phyloP scores from a whole-genome alignment of 1,284 basidiomycete genomes.

The Trametes hirsuta region DNA sequence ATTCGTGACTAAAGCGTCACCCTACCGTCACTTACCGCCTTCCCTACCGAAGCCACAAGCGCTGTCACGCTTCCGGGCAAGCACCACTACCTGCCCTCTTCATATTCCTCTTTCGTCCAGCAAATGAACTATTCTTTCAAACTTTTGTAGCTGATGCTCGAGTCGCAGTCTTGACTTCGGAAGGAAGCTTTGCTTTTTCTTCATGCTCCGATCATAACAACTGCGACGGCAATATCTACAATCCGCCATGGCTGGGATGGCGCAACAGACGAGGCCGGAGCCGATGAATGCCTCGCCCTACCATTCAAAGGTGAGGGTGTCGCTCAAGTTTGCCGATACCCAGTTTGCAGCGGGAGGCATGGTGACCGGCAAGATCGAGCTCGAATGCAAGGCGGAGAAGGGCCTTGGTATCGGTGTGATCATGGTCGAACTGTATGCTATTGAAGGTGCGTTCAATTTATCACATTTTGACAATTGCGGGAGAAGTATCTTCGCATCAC shows the following conservation, averaged over 20 bases:
- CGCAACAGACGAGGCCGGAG: slow-evolving; percentile 44
- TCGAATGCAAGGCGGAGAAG: slow-evolving; percentile 75
- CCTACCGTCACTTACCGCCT: too few relatives aligned
- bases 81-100: too few relatives aligned
- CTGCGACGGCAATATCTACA: neutral
- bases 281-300: slow-evolving; percentile 78
- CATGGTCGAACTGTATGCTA: slow-evolving; percentile 73
- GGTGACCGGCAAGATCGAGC: slow-evolving; percentile 73
- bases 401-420: slow-evolving; percentile 72
- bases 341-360: slow-evolving; percentile 64
- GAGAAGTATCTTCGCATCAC: too few relatives aligned
- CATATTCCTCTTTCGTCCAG: too few relatives aligned
- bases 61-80: too few relatives aligned
- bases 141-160: neutral
- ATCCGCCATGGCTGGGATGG: slow-evolving; percentile 6
- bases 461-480: too few relatives aligned
- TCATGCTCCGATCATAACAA: slow-evolving; percentile 11
- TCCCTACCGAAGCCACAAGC: too few relatives aligned
- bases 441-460: slow-evolving; percentile 53
- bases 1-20: too few relatives aligned
- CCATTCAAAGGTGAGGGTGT: slow-evolving; percentile 75
- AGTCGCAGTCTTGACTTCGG: neutral
- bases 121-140: too few relatives aligned
- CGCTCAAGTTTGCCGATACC: slow-evolving; percentile 57
- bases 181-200: neutral